A percentile compares a stretch with the other conserved stretches of the same genome.
Conservation (phyloP, 2,329 filamentous ascomycete genomes). For the Alternaria hordeiaustralica region DNA sequence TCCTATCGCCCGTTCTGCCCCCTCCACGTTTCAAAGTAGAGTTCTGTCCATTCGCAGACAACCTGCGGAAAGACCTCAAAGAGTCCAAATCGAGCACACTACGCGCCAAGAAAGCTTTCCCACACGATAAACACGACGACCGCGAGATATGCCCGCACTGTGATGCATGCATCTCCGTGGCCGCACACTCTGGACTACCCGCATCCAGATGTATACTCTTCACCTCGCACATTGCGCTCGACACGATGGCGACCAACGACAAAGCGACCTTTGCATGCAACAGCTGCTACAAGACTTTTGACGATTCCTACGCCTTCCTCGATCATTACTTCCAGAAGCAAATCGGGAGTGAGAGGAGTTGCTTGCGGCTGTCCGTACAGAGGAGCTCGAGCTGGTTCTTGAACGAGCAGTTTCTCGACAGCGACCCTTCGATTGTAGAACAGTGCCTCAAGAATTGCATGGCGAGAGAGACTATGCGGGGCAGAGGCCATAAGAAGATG, state of each 20-base stretch:
- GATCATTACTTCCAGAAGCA: slow-evolving; percentile 46
- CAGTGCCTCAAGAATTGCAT: slow-evolving; percentile 44
- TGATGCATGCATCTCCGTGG: slow-evolving; percentile 37
- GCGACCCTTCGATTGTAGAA: slow-evolving; percentile 34
- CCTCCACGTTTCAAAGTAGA: slow-evolving; percentile 45
- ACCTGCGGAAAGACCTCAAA: slow-evolving; percentile 35
- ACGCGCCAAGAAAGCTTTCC: slow-evolving; percentile 34
- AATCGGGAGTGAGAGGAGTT: slow-evolving; percentile 41
- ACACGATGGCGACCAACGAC: slow-evolving; percentile 10
- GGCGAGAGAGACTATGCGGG: slow-evolving; percentile 35
- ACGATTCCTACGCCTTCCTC: slow-evolving; percentile 45
- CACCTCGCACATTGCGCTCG: slow-evolving; percentile 32
- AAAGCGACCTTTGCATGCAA: slow-evolving; percentile 41
- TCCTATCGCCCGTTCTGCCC: slow-evolving; percentile 31
- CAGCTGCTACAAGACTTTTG: slow-evolving; percentile 45
- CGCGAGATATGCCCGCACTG: slow-evolving; percentile 44
- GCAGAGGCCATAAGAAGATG: slow-evolving; percentile 22
- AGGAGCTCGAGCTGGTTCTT: slow-evolving; percentile 23
- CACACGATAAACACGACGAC: slow-evolving; percentile 41
- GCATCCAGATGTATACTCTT: slow-evolving; percentile 41
- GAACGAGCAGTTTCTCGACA: slow-evolving; percentile 26
- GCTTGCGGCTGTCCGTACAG: slow-evolving; percentile 18
- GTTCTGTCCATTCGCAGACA: slow-evolving; percentile 41
- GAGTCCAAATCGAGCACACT: slow-evolving; percentile 25
- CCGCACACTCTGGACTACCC: slow-evolving; percentile 41